A percentile compares a stretch with the other conserved stretches of the same genome.
These are phyloP conservation scores for Pulveroboletus frians DNA, from an alignment of 768 basidiomycete genomes.

Conservation along the genomic window DNA sequence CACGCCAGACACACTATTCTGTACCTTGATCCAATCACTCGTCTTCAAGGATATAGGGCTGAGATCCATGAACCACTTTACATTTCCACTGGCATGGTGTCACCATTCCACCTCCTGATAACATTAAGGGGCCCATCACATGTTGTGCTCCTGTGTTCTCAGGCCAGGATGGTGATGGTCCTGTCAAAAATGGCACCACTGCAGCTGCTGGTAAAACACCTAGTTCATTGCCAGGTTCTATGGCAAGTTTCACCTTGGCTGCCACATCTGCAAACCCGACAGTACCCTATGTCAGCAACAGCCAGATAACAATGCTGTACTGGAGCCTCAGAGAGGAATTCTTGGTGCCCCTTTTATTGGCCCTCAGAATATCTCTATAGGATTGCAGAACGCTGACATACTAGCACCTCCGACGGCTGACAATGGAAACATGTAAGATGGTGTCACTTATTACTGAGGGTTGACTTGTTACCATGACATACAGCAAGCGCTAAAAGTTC, in stretches of 20 bases:
- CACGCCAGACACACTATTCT: slow-evolving; percentile 38
- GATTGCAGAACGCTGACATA: slow-evolving; percentile 51
- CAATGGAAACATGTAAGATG: slow-evolving; percentile 40
- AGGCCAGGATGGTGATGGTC: no score
- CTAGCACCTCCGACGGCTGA: slow-evolving; percentile 60
- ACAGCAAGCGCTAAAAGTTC: no score
- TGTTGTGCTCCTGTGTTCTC: neutral
- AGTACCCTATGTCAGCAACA: slow-evolving; percentile 30
- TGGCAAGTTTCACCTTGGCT: slow-evolving; percentile 12
- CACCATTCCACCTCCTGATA: no score
- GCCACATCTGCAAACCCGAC: slow-evolving; percentile 31
- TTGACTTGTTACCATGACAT: no score
- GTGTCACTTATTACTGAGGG: neutral
- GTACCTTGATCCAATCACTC: slow-evolving; percentile 60
- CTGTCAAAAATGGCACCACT: neutral
- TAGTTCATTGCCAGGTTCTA: neutral
- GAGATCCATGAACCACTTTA: no score
- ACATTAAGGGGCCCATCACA: slow-evolving; percentile 4
- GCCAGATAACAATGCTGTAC: slow-evolving; percentile 18
- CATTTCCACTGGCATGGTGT: no score
- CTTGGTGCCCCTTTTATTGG: slow-evolving; percentile 47
- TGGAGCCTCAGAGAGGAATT: slow-evolving; percentile 38
- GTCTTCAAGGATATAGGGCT: no score
- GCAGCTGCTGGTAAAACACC: neutral
- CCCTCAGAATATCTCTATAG: slow-evolving; percentile 49